These are phyloP conservation scores for Phialophora expanda DNA, from an alignment of 2,329 filamentous ascomycete species.

Conservation along the genomic window DNA sequence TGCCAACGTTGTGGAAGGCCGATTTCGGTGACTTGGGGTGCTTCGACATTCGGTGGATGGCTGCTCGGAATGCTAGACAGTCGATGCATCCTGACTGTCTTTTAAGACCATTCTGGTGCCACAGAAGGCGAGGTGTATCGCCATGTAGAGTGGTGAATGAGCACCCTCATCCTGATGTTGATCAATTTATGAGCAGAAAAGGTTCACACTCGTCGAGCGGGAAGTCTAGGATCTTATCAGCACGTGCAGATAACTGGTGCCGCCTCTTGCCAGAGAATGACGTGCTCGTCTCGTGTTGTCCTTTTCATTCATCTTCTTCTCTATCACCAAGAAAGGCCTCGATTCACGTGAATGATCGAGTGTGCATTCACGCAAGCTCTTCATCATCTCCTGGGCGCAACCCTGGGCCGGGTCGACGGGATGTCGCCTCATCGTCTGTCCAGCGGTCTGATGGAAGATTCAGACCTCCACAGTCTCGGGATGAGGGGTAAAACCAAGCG, in stretches of 20 bases:
- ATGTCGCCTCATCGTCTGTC: background rate
- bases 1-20: no score
- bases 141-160: background rate
- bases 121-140: background rate
- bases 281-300: background rate
- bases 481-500: slow-evolving; percentile 24
- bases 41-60: no score
- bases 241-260: slow-evolving; percentile 12
- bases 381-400: background rate
- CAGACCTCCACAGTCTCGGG: slow-evolving; percentile 18
- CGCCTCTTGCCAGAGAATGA: background rate
- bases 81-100: no score
- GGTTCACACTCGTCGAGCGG: background rate
- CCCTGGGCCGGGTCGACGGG: background rate
- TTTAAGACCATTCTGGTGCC: no score
- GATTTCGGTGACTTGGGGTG: no score
- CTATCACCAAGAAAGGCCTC: background rate
- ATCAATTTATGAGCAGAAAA: background rate
- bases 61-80: no score
- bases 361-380: background rate
- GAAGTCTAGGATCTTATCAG: slow-evolving; percentile 7
- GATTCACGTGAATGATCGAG: background rate
- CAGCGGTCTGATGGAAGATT: slow-evolving; percentile 26
- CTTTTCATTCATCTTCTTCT: background rate
- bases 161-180: no score